Base-by-base conservation (phyloP, 768 basidiomycete genomes). In the Candolleomyces efflorescens region DNA sequence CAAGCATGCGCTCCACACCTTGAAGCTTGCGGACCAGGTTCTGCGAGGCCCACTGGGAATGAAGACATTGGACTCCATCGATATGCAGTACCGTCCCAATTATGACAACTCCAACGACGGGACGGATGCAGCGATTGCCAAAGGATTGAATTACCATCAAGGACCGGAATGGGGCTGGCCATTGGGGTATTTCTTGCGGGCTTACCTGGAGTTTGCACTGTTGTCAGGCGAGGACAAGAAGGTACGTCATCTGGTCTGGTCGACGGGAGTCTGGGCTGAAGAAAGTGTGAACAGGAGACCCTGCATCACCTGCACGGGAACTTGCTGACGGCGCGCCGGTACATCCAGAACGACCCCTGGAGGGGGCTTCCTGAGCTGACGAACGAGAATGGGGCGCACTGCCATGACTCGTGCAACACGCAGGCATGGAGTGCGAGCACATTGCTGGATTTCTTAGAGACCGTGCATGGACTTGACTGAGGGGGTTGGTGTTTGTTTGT, bases 341-440 rank as follows among this genome's bases (percentile, higher is more conserved):
- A 97, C 68, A 87, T 99, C 60, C 77, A 83, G 62, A 79, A 74
- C 37, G 93, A 97, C 65, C 77, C 87, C 17, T 99, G 97, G 97
- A 85, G 89, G 54, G 97, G 97, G 23, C 74, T 99, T 22, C 97
- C 97, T 0, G 97, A 98, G 71, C 73, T 94, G 61, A 95, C 93
- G 58, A 94, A 96, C 70, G 82, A 82, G 68, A 82, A 94, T 60
- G 96, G 95, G 11, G 74, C 76, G 39, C 85, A 84, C 72, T 98
- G 96, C 68, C 70, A 71, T 53, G 95, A 98, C 71, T 94, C 93
- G 47, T 98, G 96, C 68, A 77, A 81, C 47, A 94, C 97, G 24
- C 97, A 98, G 68, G 97, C 96, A 3, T 98, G 96, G 97, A 94
- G 92, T 66, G 85, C 92, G 47, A 94, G 92, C 70, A 96, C 93